These are phyloP conservation scores for Akanthomyces lecanii DNA, from an alignment of 2,329 filamentous ascomycete genomes.

Conservation along the genomic window DNA sequence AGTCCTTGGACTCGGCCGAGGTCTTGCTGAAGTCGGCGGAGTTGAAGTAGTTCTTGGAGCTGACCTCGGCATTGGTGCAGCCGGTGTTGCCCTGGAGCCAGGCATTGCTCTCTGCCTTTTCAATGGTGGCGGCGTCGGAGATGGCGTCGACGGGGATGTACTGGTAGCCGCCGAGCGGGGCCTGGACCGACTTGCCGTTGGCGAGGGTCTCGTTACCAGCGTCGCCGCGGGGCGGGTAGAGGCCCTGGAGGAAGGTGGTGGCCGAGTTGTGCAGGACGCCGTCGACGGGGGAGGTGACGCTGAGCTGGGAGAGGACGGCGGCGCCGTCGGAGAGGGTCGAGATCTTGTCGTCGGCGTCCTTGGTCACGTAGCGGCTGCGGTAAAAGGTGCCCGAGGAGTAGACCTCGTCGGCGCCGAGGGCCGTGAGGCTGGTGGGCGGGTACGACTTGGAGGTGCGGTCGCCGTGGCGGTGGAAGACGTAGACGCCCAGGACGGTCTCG, in stretches of 20 bases:
- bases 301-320: slow-evolving; percentile 66
- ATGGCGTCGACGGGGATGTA: slow-evolving; percentile 70
- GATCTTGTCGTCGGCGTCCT: slow-evolving; percentile 57
- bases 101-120: slow-evolving; percentile 50
- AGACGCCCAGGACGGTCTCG: slow-evolving; percentile 75
- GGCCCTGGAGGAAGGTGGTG: slow-evolving; percentile 73
- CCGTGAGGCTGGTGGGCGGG: slow-evolving; percentile 67
- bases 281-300: slow-evolving; percentile 68
- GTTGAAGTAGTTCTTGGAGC: slow-evolving; percentile 51
- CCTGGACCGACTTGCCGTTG: slow-evolving; percentile 62
- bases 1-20: slow-evolving; percentile 53
- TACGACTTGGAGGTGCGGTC: slow-evolving; percentile 78
- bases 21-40: slow-evolving; percentile 43
- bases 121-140: slow-evolving; percentile 47
- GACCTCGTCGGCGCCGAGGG: slow-evolving; percentile 73
- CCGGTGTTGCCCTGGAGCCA: slow-evolving; percentile 58
- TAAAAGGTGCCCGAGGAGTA: slow-evolving; percentile 71
- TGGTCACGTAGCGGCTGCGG: slow-evolving; percentile 67
- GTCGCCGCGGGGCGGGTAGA: slow-evolving; percentile 69
- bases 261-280: slow-evolving; percentile 77
- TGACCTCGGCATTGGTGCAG: slow-evolving; percentile 51
- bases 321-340: slow-evolving; percentile 60
- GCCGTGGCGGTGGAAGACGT: slow-evolving; percentile 86
- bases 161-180: slow-evolving; percentile 77
- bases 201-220: slow-evolving; percentile 59